Evolutionary conservation across 306 rosid species (phyloP).

Genomic region (Castanea crenata): DNA sequence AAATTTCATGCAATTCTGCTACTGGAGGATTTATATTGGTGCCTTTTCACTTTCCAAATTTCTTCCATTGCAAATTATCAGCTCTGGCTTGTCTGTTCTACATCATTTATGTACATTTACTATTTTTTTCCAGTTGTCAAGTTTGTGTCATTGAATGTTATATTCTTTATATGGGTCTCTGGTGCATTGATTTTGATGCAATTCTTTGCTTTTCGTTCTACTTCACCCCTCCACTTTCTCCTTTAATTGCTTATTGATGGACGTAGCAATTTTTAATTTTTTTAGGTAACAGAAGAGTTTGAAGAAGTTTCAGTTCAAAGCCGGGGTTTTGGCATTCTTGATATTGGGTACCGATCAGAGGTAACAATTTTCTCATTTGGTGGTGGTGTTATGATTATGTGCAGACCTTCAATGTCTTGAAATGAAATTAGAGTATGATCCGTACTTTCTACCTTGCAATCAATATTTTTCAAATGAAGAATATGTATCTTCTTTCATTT

Average conservation of each 20-base stretch:
- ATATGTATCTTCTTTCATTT: too few relatives aligned
- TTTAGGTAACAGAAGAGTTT: conserved; percentile 88
- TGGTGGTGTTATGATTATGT: background rate
- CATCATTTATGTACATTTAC: background rate
- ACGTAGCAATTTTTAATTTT: conserved; percentile 15
- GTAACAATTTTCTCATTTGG: conserved; percentile 31
- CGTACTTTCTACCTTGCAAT: too few relatives aligned
- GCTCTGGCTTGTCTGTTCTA: too few relatives aligned
- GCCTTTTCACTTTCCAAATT: too few relatives aligned
- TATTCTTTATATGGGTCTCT: background rate
- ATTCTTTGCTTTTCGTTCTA: conserved; percentile 21
- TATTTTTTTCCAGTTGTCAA: background rate
- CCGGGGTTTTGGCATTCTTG: conserved; percentile 96
- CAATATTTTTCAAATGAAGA: too few relatives aligned
- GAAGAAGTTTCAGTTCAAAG: conserved; percentile 97
- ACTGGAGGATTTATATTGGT: too few relatives aligned
- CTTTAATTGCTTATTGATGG: conserved; percentile 23
- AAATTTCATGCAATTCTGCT: too few relatives aligned
- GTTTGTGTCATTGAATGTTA: background rate
- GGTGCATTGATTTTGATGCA: background rate
- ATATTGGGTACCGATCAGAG: conserved; percentile 90
- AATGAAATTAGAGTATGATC: background rate
- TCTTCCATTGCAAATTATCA: too few relatives aligned
- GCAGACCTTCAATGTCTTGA: background rate
- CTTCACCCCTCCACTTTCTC: conserved; percentile 11